Base-by-base conservation (phyloP, 1,284 basidiomycete genomes). In the Ganoderma lingzhi region DNA sequence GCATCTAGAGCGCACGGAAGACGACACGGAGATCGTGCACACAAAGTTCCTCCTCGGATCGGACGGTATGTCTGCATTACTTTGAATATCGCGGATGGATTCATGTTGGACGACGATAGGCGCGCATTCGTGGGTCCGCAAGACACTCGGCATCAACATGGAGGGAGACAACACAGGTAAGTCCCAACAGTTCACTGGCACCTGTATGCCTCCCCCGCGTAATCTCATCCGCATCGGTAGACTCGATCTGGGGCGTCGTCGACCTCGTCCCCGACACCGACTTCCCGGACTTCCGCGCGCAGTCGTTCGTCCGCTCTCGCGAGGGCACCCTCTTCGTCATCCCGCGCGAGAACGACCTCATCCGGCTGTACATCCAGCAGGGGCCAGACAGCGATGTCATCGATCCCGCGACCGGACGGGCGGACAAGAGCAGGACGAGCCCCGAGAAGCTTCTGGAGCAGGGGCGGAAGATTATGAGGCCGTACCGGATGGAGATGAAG, bases 161-260 rank as follows among this genome's bases (percentile, higher is more conserved):
- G 87, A 93, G 70, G 94, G 94, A n/a, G 92, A 94, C 76, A 90
- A 92, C 74, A 91, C n/a, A n/a, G n/a, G n/a, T n/a, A n/a, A n/a
- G n/a, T n/a, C n/a, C n/a, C n/a, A n/a, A n/a, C n/a, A n/a, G n/a
- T n/a, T n/a, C n/a, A n/a, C n/a, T n/a, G n/a, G n/a, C n/a, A n/a
- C n/a, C n/a, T n/a, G n/a, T n/a, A n/a, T n/a, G n/a, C n/a, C n/a
- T n/a, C n/a, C n/a, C n/a, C n/a, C n/a, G n/a, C n/a, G n/a, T n/a
- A n/a, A n/a, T n/a, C n/a, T n/a, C n/a, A n/a, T n/a, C n/a, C n/a
- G n/a, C n/a, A n/a, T n/a, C n/a, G n/a, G n/a, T n/a, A 82, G 89
- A 94, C 68, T 91, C 87, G 70, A 86, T 93, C 39, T 95, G 93
- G 93, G 93, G 93, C 28, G 93, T 94, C 8, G 81, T 94, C 32